A percentile compares a stretch with the other conserved stretches of the same genome.
Conservation (phyloP, 768 basidiomycete genomes). For the Pseudohyphozyma bogoriensis region DNA sequence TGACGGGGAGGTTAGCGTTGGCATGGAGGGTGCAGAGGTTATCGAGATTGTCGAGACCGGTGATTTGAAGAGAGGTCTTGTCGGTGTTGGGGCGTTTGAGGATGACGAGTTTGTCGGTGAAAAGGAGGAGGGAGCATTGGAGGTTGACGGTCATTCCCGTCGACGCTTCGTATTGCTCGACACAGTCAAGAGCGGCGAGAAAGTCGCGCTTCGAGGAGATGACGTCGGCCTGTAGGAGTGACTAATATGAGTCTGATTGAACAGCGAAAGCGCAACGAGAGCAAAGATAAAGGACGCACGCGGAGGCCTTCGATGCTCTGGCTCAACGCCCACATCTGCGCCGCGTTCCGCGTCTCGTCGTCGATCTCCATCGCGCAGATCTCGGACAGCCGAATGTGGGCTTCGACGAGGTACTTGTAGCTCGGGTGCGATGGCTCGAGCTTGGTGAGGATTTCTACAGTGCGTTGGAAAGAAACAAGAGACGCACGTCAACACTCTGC, state of each 20-base stretch:
- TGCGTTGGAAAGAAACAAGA: not conserved
- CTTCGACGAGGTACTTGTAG: slow-evolving; percentile 65
- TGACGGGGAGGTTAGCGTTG: slow-evolving; percentile 16
- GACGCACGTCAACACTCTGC: slow-evolving; percentile 41
- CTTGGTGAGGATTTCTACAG: slow-evolving; percentile 72
- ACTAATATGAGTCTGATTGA: not conserved
- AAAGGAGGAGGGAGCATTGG: slow-evolving; percentile 81
- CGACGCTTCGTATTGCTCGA: slow-evolving; percentile 49
- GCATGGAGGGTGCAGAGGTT: slow-evolving; percentile 44
- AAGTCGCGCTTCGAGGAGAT: slow-evolving; percentile 79
- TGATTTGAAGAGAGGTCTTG: slow-evolving; percentile 35
- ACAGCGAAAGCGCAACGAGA: not conserved
- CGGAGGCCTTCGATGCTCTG: slow-evolving; percentile 85
- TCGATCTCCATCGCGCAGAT: slow-evolving; percentile 88
- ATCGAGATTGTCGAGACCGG: slow-evolving; percentile 70
- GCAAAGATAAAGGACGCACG: slow-evolving; percentile 32
- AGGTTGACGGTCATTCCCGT: slow-evolving; percentile 44
- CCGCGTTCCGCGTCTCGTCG: slow-evolving; percentile 78
- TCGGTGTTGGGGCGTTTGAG: slow-evolving; percentile 57
- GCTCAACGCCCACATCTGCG: slow-evolving; percentile 74
- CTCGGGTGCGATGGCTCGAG: slow-evolving; percentile 71
- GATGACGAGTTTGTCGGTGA: slow-evolving; percentile 86
- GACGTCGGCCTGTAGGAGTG: slow-evolving; percentile 50
- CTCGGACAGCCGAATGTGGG: slow-evolving; percentile 74
- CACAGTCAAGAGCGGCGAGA: slow-evolving; percentile 86